Evolutionary conservation across 208 protist species (phyloP).

Genomic region (Paratrypanosoma confusum): DNA sequence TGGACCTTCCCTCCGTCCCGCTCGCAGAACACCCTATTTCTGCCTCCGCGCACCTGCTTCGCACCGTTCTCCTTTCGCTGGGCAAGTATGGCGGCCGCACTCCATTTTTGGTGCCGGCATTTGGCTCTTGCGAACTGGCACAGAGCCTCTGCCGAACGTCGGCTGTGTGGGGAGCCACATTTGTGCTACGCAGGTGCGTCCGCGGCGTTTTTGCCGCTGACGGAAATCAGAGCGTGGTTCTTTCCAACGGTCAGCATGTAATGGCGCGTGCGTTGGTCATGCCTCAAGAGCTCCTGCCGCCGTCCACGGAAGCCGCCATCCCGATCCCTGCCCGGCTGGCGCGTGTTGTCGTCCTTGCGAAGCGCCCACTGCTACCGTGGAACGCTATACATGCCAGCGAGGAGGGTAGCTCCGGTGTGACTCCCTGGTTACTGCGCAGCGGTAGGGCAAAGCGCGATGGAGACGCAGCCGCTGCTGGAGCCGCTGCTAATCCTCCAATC

Average conservation of each 20-base stretch:
- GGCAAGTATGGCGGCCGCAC: conserved; percentile 59
- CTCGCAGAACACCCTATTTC: conserved; percentile 12
- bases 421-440: too few relatives aligned
- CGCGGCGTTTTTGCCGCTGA: conserved; percentile 21
- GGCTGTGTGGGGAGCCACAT: conserved; percentile 76
- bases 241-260: conserved; percentile 76
- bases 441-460: too few relatives aligned
- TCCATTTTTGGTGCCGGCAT: conserved; percentile 65
- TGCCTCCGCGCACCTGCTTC: conserved; percentile 37
- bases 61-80: conserved; percentile 59
- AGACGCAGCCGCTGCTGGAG: too few relatives aligned
- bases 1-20: conserved; percentile 32
- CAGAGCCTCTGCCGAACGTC: conserved; percentile 81
- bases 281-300: too few relatives aligned
- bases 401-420: too few relatives aligned
- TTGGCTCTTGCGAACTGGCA: conserved; percentile 71
- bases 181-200: conserved; percentile 62
- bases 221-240: conserved; percentile 25
- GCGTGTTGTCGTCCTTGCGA: conserved; percentile 41
- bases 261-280: conserved; percentile 40
- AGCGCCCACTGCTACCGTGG: conserved; percentile 29
- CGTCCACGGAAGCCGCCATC: neutral
- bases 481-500: too few relatives aligned
- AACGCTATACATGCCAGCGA: conserved; percentile 6
- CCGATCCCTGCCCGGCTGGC: conserved; percentile 12